Evolutionary conservation across 2,329 filamentous ascomycete species (phyloP).

Genomic region (Hypocrella siamensis): DNA sequence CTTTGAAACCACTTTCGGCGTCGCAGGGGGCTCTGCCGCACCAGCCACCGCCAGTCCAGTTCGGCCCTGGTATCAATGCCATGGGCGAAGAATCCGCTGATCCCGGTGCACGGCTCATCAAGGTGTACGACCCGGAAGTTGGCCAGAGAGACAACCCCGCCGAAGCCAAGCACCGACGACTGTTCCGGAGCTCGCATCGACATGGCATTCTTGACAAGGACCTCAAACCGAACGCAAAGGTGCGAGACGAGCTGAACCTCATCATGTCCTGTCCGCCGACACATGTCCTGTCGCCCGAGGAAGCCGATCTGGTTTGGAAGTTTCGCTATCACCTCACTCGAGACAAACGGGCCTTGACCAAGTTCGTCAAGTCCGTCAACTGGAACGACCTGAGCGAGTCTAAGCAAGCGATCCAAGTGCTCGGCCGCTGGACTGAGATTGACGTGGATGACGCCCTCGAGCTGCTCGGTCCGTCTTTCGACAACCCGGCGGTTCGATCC

Average conservation of each 20-base stretch:
- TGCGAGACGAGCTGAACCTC: slow-evolving; percentile 79
- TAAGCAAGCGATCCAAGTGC: slow-evolving; percentile 74
- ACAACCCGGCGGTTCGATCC: slow-evolving; percentile 72
- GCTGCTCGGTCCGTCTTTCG: slow-evolving; percentile 79
- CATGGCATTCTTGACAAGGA: slow-evolving; percentile 93
- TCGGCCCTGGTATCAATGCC: slow-evolving; percentile 76
- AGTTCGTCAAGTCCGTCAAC: slow-evolving; percentile 95
- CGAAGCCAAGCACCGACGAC: slow-evolving; percentile 81
- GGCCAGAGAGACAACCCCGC: slow-evolving; percentile 83
- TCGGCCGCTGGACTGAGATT: slow-evolving; percentile 90
- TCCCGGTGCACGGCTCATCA: slow-evolving; percentile 49
- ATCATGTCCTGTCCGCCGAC: slow-evolving; percentile 90
- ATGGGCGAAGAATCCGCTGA: slow-evolving; percentile 34
- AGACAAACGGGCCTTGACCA: slow-evolving; percentile 85
- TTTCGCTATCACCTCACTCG: slow-evolving; percentile 88
- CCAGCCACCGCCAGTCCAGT: slow-evolving; percentile 74
- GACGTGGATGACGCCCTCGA: slow-evolving; percentile 95
- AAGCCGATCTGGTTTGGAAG: slow-evolving; percentile 94
- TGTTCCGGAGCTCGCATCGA: slow-evolving; percentile 78
- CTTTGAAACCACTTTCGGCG: slow-evolving; percentile 40
- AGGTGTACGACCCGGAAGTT: slow-evolving; percentile 87
- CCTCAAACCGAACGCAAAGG: slow-evolving; percentile 88
- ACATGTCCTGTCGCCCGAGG: slow-evolving; percentile 71
- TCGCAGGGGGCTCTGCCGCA: slow-evolving; percentile 58
- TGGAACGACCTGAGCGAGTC: slow-evolving; percentile 80